Conservation (phyloP, 2,329 filamentous ascomycete species). For the Nemania diffusa region DNA sequence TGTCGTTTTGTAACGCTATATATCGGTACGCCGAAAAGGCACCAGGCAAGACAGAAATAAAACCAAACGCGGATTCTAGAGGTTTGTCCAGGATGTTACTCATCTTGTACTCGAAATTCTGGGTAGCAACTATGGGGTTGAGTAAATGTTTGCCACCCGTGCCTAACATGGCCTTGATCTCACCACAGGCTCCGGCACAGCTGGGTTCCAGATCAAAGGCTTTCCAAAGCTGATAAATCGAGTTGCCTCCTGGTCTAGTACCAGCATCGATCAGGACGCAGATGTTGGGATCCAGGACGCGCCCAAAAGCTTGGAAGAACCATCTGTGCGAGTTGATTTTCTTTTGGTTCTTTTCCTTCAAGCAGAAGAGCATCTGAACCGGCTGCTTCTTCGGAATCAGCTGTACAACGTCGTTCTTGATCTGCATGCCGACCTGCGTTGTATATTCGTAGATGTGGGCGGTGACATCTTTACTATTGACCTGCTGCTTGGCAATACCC, state of each 20-base stretch:
- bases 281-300: constrained; percentile 92
- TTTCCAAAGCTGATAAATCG: constrained; percentile 98
- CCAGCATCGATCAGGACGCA: constrained; percentile 96
- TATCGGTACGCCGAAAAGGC: constrained; percentile 96
- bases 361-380: constrained; percentile 95
- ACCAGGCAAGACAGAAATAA: constrained; percentile 96
- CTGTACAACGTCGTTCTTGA: constrained; percentile 89
- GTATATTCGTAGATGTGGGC: constrained; percentile 98
- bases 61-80: constrained; percentile 95
- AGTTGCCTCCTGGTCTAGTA: constrained; percentile 92
- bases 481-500: constrained; percentile 97
- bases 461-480: constrained; percentile 95
- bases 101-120: constrained; percentile 99
- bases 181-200: constrained; percentile 96
- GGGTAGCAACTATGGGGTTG: constrained; percentile 93
- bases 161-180: constrained; percentile 97
- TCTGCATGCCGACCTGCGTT: constrained; percentile 83
- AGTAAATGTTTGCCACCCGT: constrained; percentile 83
- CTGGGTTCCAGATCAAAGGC: constrained; percentile 97
- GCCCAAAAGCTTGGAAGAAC: constrained; percentile 98
- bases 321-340: constrained; percentile 99
- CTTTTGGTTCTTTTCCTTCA: constrained; percentile 99
- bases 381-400: constrained; percentile 88
- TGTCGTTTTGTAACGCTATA: constrained; percentile 95
- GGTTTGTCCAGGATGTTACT: constrained; percentile 99